A percentile compares a stretch with the other conserved stretches of the same genome.
These are phyloP conservation scores for Cyclocybe aegerita DNA, from an alignment of 768 basidiomycete genomes.

Conservation along the genomic window DNA sequence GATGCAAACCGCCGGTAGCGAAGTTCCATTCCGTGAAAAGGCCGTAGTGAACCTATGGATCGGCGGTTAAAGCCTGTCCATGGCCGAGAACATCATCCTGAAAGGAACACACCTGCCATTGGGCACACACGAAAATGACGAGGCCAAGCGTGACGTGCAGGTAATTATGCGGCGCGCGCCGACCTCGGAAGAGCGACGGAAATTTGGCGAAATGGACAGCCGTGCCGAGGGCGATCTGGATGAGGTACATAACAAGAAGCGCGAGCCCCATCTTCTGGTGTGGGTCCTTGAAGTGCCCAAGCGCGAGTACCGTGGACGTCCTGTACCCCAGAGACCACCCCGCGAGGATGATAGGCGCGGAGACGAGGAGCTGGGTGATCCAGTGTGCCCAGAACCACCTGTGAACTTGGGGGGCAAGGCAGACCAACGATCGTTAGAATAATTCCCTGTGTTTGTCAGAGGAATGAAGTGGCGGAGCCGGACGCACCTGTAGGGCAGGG, in stretches of 20 bases:
- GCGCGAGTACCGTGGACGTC: constrained; percentile 27
- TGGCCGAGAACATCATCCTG: not conserved
- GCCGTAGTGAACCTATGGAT: constrained; percentile 44
- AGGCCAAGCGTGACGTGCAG: constrained; percentile 55
- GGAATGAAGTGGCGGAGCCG: not conserved
- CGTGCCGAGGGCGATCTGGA: constrained; percentile 47
- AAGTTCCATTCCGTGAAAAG: constrained; percentile 45
- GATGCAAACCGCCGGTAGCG: constrained; percentile 31
- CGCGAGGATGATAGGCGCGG: constrained; percentile 53
- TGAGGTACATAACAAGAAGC: constrained; percentile 52
- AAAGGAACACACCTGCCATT: constrained; percentile 40
- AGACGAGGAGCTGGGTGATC: constrained; percentile 47
- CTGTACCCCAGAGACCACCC: constrained; percentile 46
- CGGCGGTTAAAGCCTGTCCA: constrained; percentile 5
- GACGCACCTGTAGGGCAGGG: constrained; percentile 44
- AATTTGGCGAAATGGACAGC: constrained; percentile 56
- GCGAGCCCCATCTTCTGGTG: constrained; percentile 54
- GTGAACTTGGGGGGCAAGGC: not conserved
- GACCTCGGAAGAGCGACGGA: constrained; percentile 31
- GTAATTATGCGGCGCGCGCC: constrained; percentile 54
- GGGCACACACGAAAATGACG: constrained; percentile 51
- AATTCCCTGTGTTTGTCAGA: not conserved
- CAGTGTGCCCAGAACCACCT: constrained; percentile 55
- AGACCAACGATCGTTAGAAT: not conserved
- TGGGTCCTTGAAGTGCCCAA: constrained; percentile 37